Evolutionary conservation across 169 alveolate species (phyloP).

Genomic region (Cytauxzoon felis): DNA sequence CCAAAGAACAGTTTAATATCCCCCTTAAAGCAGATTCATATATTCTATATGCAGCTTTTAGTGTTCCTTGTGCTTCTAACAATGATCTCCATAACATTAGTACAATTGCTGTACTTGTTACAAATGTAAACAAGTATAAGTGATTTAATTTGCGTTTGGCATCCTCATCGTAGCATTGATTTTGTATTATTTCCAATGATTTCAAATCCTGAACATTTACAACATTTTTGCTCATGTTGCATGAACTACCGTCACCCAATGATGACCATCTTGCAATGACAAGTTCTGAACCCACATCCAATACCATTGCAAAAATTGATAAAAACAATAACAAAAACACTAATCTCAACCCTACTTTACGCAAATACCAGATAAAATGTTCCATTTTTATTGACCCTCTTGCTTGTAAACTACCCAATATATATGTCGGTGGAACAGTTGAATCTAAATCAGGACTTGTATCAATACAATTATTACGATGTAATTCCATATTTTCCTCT

Average conservation of each 20-base stretch:
- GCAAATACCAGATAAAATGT: constrained; percentile 48
- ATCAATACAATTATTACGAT: too few relatives aligned
- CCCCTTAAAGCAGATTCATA: constrained; percentile 49
- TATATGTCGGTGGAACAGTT: too few relatives aligned
- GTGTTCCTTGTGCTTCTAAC: constrained; percentile 47
- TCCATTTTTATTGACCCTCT: constrained; percentile 7
- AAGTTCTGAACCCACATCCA: constrained; percentile 41
- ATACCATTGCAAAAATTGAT: constrained; percentile 21
- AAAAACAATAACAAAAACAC: constrained; percentile 9
- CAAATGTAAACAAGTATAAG: constrained; percentile 30
- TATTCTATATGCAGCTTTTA: constrained; percentile 45
- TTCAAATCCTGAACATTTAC: neutral
- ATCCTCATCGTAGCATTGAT: neutral
- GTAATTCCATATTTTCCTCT: too few relatives aligned
- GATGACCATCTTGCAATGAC: constrained; percentile 43
- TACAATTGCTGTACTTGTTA: constrained; percentile 27
- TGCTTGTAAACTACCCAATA: too few relatives aligned
- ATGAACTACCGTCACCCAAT: neutral
- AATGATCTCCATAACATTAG: constrained; percentile 31
- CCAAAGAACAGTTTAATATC: constrained; percentile 35
- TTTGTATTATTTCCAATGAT: neutral
- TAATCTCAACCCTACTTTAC: constrained; percentile 31
- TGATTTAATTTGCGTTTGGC: constrained; percentile 24
- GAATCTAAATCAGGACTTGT: too few relatives aligned
- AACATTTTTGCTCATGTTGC: neutral